These are phyloP conservation scores for Oldenlandia corymbosa DNA, from an alignment of 257 asterid species.

Conservation along the genomic window DNA sequence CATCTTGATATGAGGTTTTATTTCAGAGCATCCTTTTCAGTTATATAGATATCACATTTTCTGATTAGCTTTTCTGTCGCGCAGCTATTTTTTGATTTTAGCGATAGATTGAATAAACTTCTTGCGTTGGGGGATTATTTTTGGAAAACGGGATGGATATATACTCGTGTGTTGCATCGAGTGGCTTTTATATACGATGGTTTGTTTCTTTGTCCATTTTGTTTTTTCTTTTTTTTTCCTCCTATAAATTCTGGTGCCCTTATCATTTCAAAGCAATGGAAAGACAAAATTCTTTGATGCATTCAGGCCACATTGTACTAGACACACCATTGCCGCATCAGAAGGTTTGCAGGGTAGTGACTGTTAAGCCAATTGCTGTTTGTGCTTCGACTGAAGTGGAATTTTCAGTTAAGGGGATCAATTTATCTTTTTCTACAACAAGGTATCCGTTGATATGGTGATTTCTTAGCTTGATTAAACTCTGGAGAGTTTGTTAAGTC, in stretches of 20 bases:
- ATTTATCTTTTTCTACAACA: conserved; percentile 55
- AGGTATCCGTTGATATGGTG: conserved; percentile 42
- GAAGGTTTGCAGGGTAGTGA: conserved; percentile 54
- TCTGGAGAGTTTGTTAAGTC: background rate
- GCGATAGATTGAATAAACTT: conserved; percentile 70
- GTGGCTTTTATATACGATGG: conserved; percentile 74
- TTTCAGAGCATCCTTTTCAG: too few species aligned
- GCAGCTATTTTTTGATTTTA: conserved; percentile 67
- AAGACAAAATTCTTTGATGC: conserved; percentile 13
- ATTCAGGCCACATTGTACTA: conserved; percentile 73
- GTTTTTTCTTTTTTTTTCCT: background rate
- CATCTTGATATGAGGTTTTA: background rate
- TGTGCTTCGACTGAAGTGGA: conserved; percentile 53
- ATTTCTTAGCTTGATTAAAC: conserved; percentile 2
- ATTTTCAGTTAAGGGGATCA: conserved; percentile 69
- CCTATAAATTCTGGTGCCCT: background rate
- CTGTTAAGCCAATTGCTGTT: conserved; percentile 81
- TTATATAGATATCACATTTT: background rate
- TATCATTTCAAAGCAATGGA: conserved; percentile 14
- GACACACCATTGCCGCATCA: conserved; percentile 51
- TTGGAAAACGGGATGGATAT: conserved; percentile 90
- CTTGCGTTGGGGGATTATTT: conserved; percentile 62
- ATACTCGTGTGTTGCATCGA: conserved; percentile 59
- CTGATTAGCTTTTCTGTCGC: conserved; percentile 11
- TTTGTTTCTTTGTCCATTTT: conserved; percentile 20